Evolutionary conservation across 305 asterid genomes (phyloP), one percentile per base, ranked within the genome.

Genomic region (Caryopteris hybrid): DNA sequence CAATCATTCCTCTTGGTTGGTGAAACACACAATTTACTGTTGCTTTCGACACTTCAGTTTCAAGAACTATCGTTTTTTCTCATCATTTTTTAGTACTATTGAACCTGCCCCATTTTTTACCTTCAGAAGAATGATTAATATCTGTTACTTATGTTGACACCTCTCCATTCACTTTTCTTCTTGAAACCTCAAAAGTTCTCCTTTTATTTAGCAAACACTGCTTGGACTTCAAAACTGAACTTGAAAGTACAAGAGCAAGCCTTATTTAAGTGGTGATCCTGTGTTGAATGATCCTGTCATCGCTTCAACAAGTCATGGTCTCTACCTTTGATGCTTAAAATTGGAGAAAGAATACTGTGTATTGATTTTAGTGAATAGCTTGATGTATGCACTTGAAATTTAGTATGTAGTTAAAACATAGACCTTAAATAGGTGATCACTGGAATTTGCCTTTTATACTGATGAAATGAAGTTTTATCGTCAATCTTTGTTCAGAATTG

Each of bases 1-100:
- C 61, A 57, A 11, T 65, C 52, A 16, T 12, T 22, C 60, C 29
- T 59, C 38, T 42, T 66, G 69, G 25, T 67, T 46, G 33, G 27
- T 51, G 53, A 17, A 55, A 53, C 58, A 57, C 72, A 58, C 22
- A 17, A 22, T 31, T 71, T 50, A 53, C 29, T 29, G 25, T 31
- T 54, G 41, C 20, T 20, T 46, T 16, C 5, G 60, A 3, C 50
- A 45, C 45, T 29, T 46, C 17, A n/a, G n/a, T 39, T 22, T 66
- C 57, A 14, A 43, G 52, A 45, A 38, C 38, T 25, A 60, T 27
- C 10, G 18, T 4, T 12, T 22, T 63, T 12, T 33, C 50, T 64
- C 55, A 46, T 45, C 31, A 20, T 55, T 55, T 34, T 72, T 16
- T 14, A 29, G 46, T 48, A 21, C 22, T 10, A 34, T 60, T 17